These are phyloP conservation scores for Aspergillus nidulans DNA, from an alignment of 495 filamentous ascomycete species.

Conservation along the genomic window DNA sequence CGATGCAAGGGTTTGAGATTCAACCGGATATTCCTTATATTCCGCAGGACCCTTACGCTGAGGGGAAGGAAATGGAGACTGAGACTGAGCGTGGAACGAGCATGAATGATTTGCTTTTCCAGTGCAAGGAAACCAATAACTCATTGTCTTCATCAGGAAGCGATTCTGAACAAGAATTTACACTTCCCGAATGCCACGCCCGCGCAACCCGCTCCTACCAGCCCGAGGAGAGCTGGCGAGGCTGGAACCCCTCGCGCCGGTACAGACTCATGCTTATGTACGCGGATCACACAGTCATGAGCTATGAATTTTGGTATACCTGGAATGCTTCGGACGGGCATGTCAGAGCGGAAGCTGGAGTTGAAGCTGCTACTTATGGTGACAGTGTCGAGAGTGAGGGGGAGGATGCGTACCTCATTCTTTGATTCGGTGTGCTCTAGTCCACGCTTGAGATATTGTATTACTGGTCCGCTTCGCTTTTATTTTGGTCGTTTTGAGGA, in stretches of 20 bases:
- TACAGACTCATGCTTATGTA: conserved; percentile 76
- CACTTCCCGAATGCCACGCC: conserved; percentile 39
- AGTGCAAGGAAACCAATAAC: neutral
- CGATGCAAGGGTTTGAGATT: conserved; percentile 56
- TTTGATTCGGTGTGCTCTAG: neutral
- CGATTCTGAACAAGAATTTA: conserved; percentile 12
- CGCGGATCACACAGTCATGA: conserved; percentile 69
- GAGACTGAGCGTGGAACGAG: neutral
- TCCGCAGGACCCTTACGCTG: conserved; percentile 21
- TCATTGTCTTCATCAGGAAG: neutral
- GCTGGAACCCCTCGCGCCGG: conserved; percentile 37
- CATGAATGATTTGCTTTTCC: neutral
- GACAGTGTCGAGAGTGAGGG: neutral
- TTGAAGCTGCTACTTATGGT: neutral
- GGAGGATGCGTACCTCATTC: conserved; percentile 1
- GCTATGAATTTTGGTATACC: conserved; percentile 67
- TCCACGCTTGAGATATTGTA: too few species aligned
- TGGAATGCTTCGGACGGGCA: conserved; percentile 19
- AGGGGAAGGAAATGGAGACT: neutral
- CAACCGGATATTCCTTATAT: conserved; percentile 36
- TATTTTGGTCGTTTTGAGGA: neutral
- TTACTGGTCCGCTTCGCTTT: too few species aligned
- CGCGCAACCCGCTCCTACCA: conserved; percentile 32
- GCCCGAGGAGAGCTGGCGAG: conserved; percentile 39
- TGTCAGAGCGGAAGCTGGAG: neutral